Percentiles rank a stretch among this genome's conserved stretches.
Conservation (phyloP, 1,284 basidiomycete genomes). For the Trichosporon coremiiforme region DNA sequence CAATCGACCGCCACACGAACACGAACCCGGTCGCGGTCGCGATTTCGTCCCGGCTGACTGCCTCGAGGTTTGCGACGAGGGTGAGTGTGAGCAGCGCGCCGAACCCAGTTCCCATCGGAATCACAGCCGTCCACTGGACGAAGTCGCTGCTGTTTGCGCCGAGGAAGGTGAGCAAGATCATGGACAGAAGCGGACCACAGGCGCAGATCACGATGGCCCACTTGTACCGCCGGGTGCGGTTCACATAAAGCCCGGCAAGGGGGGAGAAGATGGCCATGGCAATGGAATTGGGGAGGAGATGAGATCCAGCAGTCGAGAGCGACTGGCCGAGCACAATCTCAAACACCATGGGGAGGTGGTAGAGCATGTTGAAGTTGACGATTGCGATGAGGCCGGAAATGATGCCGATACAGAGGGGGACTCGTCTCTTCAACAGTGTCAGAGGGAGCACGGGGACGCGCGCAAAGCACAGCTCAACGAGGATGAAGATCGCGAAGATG, state of each 20-base stretch:
- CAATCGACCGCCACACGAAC: constrained; percentile 39
- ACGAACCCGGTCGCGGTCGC: constrained; percentile 39
- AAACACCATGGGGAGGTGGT: constrained; percentile 42
- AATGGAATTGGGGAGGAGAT: constrained; percentile 38
- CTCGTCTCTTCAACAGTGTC: constrained; percentile 32
- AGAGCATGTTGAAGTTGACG: constrained; percentile 46
- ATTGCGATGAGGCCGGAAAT: constrained; percentile 38
- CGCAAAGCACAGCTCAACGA: constrained; percentile 37
- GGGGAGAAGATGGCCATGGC: constrained; percentile 40
- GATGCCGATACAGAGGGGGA: constrained; percentile 38
- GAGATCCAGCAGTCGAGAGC: constrained; percentile 34
- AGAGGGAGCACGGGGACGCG: constrained; percentile 39
- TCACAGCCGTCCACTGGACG: constrained; percentile 36
- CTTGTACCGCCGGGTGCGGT: constrained; percentile 36
- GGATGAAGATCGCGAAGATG: constrained; percentile 36
- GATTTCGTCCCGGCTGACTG: constrained; percentile 35
- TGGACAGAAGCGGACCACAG: constrained; percentile 37
- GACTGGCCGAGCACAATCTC: constrained; percentile 38
- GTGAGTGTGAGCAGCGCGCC: constrained; percentile 38
- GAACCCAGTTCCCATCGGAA: constrained; percentile 42
- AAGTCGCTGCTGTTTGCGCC: constrained; percentile 25
- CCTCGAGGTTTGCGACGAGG: constrained; percentile 39
- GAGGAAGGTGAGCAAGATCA: constrained; percentile 33
- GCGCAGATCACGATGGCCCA: constrained; percentile 36
- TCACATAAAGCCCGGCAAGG: constrained; percentile 35